Base-by-base conservation (phyloP, 306 rosid species). In the Glycine soja region DNA sequence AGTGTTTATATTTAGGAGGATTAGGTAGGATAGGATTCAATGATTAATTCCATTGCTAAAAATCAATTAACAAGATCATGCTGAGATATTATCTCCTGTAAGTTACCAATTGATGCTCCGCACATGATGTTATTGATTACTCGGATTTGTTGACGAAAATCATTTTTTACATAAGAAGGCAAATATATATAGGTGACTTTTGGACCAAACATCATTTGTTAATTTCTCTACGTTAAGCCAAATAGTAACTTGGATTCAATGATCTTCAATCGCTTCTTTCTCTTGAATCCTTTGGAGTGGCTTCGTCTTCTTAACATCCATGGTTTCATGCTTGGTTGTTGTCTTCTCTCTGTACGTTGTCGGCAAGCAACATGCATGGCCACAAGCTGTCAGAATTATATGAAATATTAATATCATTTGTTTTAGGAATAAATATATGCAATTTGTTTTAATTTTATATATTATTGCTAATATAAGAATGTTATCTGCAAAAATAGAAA, bases 91-190 rank as follows among this genome's bases (percentile, higher is more conserved):
- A 46, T 59, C 14, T 59, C 14, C 7, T 54, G 15, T n/a, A 59
- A 59, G 57, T 43, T 58, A 16, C 54, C 54, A 57, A 57, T 16
- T 59, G 14, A 75, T 58, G 19, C 51, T 72, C 9, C 11, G 9
- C 78, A 74, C 79, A 15, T 42, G 38, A 42, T 11, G 52, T 74
- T 74, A 56, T 74, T 74, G 56, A 62, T 62, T 62, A 24, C 43
- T 50, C 7, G 8, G 42, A 57, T 56, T 74, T 38, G 13, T 56
- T 54, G 66, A 59, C 13, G 34, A 24, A 19, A 24, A 59, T 59
- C 14, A 24, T 59, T 9, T 24, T 59, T 19, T 30, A 59, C 3
- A 24, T 10, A 59, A 59, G 38, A 30, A 10, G 9, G 64, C 66
- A 59, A 18, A 58, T 58, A 24, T 58, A 24, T 8, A 18, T 58